phyloP scores from a whole-genome alignment of 352 stramenopile species.

The Hyaloperonospora brassicae region DNA sequence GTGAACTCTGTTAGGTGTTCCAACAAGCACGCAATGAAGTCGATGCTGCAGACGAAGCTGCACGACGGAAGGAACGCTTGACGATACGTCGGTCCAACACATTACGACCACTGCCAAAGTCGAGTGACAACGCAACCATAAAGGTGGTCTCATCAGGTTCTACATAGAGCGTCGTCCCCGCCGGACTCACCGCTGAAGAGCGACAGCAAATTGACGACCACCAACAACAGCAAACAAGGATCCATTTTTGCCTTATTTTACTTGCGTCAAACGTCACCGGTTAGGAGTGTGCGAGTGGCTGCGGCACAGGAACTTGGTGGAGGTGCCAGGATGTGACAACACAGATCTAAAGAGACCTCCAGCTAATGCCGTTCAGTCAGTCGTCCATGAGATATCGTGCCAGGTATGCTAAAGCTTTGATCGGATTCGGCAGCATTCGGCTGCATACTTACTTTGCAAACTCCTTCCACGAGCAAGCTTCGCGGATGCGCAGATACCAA shows the following conservation, averaged over 20 bases:
- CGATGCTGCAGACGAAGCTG: slow-evolving; percentile 51
- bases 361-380: slow-evolving; percentile 8
- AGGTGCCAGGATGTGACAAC: too few species aligned
- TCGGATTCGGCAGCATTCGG: too few species aligned
- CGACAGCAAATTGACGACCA: slow-evolving; percentile 10
- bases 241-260: slow-evolving; percentile 25
- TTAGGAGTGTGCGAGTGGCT: too few species aligned
- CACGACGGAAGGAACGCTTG: slow-evolving; percentile 44
- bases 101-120: slow-evolving; percentile 13
- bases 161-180: slow-evolving; percentile 31
- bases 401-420: too few species aligned
- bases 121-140: slow-evolving; percentile 12
- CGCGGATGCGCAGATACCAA: not conserved
- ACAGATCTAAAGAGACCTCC: too few species aligned
- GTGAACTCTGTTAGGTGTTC: slow-evolving; percentile 53
- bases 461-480: too few species aligned
- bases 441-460: too few species aligned
- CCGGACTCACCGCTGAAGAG: slow-evolving; percentile 16
- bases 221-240: slow-evolving; percentile 9
- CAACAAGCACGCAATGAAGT: slow-evolving; percentile 61
- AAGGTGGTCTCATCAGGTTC: slow-evolving; percentile 24
- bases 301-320: too few species aligned
- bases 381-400: not conserved
- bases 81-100: slow-evolving; percentile 37
- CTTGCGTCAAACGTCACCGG: slow-evolving; percentile 17